phyloP scores from a whole-genome alignment of 768 basidiomycete species.

The Tubosaeta sp. region DNA sequence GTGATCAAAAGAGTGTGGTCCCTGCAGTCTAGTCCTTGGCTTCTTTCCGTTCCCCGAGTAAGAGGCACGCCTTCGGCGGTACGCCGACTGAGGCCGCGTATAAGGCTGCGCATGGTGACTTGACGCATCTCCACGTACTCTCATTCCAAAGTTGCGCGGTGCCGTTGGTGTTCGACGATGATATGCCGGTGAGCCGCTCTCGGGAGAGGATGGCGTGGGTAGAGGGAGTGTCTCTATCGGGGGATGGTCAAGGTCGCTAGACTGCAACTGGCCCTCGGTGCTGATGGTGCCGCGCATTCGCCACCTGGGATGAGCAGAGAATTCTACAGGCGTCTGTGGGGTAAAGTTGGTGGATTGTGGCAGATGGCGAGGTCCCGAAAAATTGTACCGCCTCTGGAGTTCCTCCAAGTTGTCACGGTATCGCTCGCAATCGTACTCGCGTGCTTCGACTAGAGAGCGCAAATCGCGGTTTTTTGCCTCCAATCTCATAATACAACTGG shows the following conservation, averaged over 20 bases:
- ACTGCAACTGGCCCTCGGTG: neutral
- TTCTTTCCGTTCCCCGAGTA: conserved; percentile 4
- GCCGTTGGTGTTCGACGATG: conserved; percentile 9
- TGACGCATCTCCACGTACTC: neutral
- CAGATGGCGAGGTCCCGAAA: neutral
- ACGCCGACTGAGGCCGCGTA: neutral
- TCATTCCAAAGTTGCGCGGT: conserved; percentile 6
- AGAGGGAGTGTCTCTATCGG: conserved; percentile 16
- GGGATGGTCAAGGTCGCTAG: conserved; percentile 1
- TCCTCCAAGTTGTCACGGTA: conserved; percentile 10
- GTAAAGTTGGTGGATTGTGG: neutral
- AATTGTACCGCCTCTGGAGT: conserved; percentile 8
- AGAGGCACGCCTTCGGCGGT: conserved; percentile 2
- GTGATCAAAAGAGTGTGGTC: neutral
- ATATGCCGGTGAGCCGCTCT: neutral
- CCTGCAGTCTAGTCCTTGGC: neutral
- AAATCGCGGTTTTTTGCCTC: conserved; percentile 14
- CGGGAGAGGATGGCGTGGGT: conserved; percentile 7
- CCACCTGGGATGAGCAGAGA: conserved; percentile 18
- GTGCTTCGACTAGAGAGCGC: conserved; percentile 4
- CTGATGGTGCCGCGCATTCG: neutral
- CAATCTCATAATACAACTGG: conserved; percentile 16
- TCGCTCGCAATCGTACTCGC: conserved; percentile 5
- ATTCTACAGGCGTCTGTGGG: neutral
- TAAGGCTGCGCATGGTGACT: neutral